Base-by-base conservation (phyloP, 2,329 filamentous ascomycete species). In the Colletotrichum sp. region DNA sequence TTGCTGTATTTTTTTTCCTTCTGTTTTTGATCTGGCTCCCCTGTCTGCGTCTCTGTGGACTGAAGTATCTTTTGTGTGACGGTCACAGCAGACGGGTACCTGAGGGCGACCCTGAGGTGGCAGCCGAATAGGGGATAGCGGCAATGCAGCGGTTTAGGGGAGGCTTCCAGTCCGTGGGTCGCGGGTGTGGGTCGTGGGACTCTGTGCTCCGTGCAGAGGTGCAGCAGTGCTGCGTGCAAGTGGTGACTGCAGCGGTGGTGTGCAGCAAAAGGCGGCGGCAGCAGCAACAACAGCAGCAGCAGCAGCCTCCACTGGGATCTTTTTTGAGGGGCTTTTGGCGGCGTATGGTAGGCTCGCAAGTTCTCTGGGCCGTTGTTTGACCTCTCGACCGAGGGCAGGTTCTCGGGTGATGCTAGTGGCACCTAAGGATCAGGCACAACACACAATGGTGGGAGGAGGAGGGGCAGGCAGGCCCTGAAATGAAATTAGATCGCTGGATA, bases 401-500 rank as follows among this genome's bases (percentile, higher is more conserved):
- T 73, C 59, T 65, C 44, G 64, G 70, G 64, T 73, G 69, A 59
- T 76, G 73, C 63, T 76, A 73, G 70, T 65, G 70, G 64, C 73
- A 73, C 64, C 59, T 44, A 59, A 73, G 75, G 18, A 65, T 67
- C 75, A 75, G 60, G 71, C 52, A 75, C 60, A 30, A 28, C 21
- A 64, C 32, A 69, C 59, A 18, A 26, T 67, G 72, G 44, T 70
- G 71, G 71, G 36, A 71, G 75, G 36, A 65, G 49, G 74, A 76
- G 71, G 75, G 71, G 75, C 66, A 67, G 57, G 62, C 75, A 70
- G 71, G 71, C 71, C 75, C 66, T 76, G 75, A 76, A 76, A 67
- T 76, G 52, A 76, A 76, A 76, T 76, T 76, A 76, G 36, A 67
- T 69, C 63, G 70, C 70, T 73, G 70, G 63, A 76, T 73, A 71